Evolutionary conservation across 805 yeast species (phyloP), one percentile per base, ranked within the genome.

Genomic region (Lachancea nothofagi): DNA sequence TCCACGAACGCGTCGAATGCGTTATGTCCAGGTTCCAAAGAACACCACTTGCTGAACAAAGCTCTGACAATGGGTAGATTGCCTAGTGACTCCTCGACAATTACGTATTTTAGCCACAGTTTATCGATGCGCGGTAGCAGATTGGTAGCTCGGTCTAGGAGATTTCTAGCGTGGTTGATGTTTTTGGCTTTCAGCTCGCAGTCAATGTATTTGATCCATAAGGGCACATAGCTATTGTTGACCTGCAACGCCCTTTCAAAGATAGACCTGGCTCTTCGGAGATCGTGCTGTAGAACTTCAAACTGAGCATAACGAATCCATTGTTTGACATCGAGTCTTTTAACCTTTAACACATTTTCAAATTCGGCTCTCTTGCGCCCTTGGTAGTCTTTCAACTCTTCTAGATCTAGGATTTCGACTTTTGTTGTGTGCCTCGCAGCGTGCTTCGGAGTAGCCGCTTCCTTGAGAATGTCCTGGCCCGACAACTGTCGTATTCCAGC

Each of bases 241-340:
- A 85, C 86, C 38, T 78, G 82, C 23, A 90, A 57, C 0, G 95
- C 94, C 37, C 97, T 69, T 59, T 90, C 98, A 62, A 83, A 83
- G 5, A 93, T 70, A 0, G 96, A 84, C 40, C 97, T 67, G 0
- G 95, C 95, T 17, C 97, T 68, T 14, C 75, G 69, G 44, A 75
- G 70, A 53, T 90, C 95, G 44, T 78, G 81, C 50, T 85, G 90
- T 4, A 82, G 83, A 3, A 80, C 59, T 61, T 90, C 98, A 75
- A 88, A 86, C 43, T 74, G 75, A 0, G 96, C 97, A 59, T 90
- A 93, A 41, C 96, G 69, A 57, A 86, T 71, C 96, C 97, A 93
- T 57, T 88, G 95, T 2, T 86, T 82, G 53, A 75, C 70, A 53
- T 87, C 88, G 25, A 82, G 73, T 43, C 95, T 66, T 57, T 90